A percentile compares a stretch with the other conserved stretches of the same genome.
phyloP scores from a whole-genome alignment of 495 filamentous ascomycete genomes.

The Rostrohypoxylon terebratum region DNA sequence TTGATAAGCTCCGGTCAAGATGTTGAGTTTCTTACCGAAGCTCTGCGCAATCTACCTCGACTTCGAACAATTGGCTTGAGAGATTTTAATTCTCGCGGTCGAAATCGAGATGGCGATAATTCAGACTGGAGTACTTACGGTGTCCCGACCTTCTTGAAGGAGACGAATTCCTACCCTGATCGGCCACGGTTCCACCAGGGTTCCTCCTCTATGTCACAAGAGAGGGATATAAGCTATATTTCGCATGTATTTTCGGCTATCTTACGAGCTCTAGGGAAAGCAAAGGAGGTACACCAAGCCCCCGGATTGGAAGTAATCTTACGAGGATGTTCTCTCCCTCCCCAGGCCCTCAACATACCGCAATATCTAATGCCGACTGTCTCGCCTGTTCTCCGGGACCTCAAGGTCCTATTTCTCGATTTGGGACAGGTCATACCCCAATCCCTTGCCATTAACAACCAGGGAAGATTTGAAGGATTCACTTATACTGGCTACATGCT shows the following conservation, averaged over 20 bases:
- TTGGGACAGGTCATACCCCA: conserved; percentile 23
- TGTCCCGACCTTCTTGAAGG: conserved; percentile 34
- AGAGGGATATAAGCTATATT: conserved; percentile 18
- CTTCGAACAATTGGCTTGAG: conserved; percentile 62
- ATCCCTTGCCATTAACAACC: background rate
- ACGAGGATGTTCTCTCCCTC: conserved; percentile 35
- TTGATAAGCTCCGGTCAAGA: conserved; percentile 56
- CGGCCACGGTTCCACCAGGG: background rate
- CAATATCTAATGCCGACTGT: conserved; percentile 43
- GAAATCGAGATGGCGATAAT: conserved; percentile 37
- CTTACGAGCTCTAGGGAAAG: conserved; percentile 50
- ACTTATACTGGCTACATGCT: conserved; percentile 26
- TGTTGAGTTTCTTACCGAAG: conserved; percentile 62
- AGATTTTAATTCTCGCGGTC: conserved; percentile 53
- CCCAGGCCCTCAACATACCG: conserved; percentile 54
- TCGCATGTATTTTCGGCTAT: conserved; percentile 45
- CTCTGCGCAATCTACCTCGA: conserved; percentile 60
- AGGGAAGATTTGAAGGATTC: background rate
- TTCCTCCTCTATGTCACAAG: background rate
- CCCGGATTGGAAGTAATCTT: conserved; percentile 56
- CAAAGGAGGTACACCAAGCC: conserved; percentile 25
- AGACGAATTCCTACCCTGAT: conserved; percentile 22
- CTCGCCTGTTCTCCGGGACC: conserved; percentile 46
- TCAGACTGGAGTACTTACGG: conserved; percentile 52
- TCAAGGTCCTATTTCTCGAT: conserved; percentile 56